A percentile compares a stretch with the other conserved stretches of the same genome.
Evolutionary conservation across 805 yeast species (phyloP).

Genomic region (Cyberlindnera maritima): DNA sequence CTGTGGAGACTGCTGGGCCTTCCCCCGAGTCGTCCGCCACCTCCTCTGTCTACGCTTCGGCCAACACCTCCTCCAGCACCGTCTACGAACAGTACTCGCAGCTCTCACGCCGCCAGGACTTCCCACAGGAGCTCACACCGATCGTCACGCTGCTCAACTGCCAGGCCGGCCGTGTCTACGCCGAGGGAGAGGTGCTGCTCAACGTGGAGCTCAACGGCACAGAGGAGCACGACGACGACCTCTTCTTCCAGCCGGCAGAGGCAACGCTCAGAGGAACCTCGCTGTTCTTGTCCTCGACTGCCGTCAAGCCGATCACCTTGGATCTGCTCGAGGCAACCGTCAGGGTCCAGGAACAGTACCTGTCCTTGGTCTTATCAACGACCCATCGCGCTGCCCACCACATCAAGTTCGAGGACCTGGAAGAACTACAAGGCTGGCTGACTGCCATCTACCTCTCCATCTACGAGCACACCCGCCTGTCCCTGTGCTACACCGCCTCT

Average conservation of each 20-base stretch:
- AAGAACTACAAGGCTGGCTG: conserved; percentile 35
- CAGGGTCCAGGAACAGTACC: conserved; percentile 5
- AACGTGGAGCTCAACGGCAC: conserved; percentile 14
- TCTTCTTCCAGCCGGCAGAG: conserved; percentile 10
- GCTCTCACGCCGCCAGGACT: conserved; percentile 16
- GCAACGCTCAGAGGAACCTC: conserved; percentile 40
- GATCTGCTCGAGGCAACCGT: conserved; percentile 21
- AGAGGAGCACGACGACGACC: conserved; percentile 31
- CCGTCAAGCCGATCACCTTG: conserved; percentile 37
- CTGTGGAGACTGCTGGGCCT: too few species aligned
- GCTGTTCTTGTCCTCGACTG: conserved; percentile 5
- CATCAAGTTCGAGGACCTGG: conserved; percentile 18
- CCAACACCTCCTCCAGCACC: background rate
- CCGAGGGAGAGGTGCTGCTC: conserved; percentile 43
- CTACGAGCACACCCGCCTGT: conserved; percentile 54
- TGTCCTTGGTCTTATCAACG: conserved; percentile 11
- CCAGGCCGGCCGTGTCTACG: conserved; percentile 64
- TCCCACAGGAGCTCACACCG: conserved; percentile 68
- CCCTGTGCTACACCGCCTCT: conserved; percentile 66
- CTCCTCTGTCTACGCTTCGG: conserved; percentile 1
- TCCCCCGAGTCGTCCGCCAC: conserved; percentile 1
- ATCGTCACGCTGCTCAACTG: conserved; percentile 66
- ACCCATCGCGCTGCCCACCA: conserved; percentile 21
- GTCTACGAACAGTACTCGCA: conserved; percentile 15
- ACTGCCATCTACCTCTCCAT: conserved; percentile 51